Evolutionary conservation across 768 basidiomycete species (phyloP), one percentile per base, ranked within the genome.

Genomic region (Macrocybe gigantea): DNA sequence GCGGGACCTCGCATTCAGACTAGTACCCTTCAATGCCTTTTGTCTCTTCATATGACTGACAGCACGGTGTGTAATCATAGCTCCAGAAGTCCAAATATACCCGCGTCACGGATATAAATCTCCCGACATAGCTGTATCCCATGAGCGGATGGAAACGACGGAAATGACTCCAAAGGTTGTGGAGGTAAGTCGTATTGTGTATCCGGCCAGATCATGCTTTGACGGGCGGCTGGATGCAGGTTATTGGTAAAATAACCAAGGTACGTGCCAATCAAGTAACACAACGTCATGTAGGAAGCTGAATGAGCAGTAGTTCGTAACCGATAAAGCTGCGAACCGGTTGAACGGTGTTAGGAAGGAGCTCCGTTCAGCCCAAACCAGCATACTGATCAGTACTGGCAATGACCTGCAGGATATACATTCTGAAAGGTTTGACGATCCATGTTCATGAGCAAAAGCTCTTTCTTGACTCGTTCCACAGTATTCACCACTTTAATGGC

Each of bases 211-310:
- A 34, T 29, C 7, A 14, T 32, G 35, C 38, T 10, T 15, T 14
- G 38, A 33, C 41, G 14, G 30, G 40, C 36, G 32, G 48, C 32
- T 41, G 44, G 33, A 47, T 12, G 33, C 44, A 82, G 80, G 64
- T 77, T 45, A 62, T 83, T 45, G 61, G 68, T 31, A 68, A 79
- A 52, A 74, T 84, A 11, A 71, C 76, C 43, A 57, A 74, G 56
- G 80, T 71, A 57, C 37, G 55, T 41, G 22, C 8, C 8, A 8
- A 45, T 13, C 12, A 38, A 10, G 40, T n/a, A 22, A 22, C 22
- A 22, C 22, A 1, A 22, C 22, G 22, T 22, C 22, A 22, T 22
- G 22, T 4, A 4, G 22, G 22, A 22, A 22, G 22, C 22, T 22
- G 22, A 22, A 1, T 22, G 6, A 15, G 33, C 49, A 13, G 22